These are phyloP conservation scores for Quercus ilex DNA, from an alignment of 306 rosid genomes.

Conservation along the genomic window DNA sequence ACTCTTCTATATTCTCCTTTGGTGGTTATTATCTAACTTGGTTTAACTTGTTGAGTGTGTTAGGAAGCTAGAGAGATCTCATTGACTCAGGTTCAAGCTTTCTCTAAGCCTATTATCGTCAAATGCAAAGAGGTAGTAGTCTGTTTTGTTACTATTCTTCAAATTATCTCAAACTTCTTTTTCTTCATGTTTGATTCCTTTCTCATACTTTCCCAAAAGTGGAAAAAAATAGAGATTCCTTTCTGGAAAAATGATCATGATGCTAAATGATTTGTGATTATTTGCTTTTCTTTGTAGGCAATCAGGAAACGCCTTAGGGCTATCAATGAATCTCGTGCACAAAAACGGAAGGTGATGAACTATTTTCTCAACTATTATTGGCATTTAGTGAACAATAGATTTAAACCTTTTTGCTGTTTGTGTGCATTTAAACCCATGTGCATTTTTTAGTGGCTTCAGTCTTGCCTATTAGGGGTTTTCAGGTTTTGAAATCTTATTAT, in stretches of 20 bases:
- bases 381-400: constrained; percentile 1
- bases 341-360: constrained; percentile 81
- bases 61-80: constrained; percentile 88
- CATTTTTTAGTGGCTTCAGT: not conserved
- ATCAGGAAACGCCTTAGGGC: constrained; percentile 82
- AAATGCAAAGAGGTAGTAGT: constrained; percentile 76
- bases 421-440: not conserved
- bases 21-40: constrained; percentile 24
- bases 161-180: constrained; percentile 1
- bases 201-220: not conserved
- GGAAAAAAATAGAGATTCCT: too few species aligned
- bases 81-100: constrained; percentile 51
- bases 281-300: constrained; percentile 53
- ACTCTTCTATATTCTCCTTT: not conserved
- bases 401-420: not conserved
- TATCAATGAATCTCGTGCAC: constrained; percentile 94
- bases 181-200: not conserved
- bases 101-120: constrained; percentile 51
- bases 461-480: not conserved
- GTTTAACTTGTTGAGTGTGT: constrained; percentile 28
- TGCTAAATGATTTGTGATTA: constrained; percentile 9
- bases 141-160: constrained; percentile 11
- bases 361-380: constrained; percentile 12
- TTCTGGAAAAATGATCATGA: not conserved
- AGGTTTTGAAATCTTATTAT: constrained; percentile 8